phyloP scores from a whole-genome alignment of 345 rosid species.

The Corchorus capsularis region DNA sequence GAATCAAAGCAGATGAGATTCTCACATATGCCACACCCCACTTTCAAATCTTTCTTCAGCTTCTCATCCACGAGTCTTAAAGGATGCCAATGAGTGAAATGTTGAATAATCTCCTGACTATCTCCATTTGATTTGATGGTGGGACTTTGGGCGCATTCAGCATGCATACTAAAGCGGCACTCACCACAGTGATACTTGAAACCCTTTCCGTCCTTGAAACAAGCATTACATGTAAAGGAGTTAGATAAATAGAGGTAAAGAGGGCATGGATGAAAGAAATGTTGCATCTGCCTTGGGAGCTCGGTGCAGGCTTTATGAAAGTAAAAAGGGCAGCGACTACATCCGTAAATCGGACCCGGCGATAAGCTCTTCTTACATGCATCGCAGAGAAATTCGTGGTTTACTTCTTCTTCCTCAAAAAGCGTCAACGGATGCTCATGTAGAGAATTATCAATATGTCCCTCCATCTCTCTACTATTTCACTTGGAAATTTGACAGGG shows the following conservation, averaged over 20 bases:
- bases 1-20: not conserved
- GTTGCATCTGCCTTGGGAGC: not conserved
- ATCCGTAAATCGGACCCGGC: too few species aligned
- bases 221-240: not conserved
- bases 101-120: not conserved
- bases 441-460: too few species aligned
- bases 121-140: not conserved
- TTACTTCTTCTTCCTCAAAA: too few species aligned
- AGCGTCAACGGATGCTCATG: too few species aligned
- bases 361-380: too few species aligned
- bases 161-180: not conserved
- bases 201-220: not conserved
- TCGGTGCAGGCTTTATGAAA: too few species aligned
- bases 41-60: not conserved
- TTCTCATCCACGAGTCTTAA: not conserved
- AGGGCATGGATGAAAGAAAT: slow-evolving; percentile 17
- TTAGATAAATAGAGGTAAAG: not conserved
- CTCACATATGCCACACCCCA: slow-evolving; percentile 11
- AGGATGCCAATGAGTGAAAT: slow-evolving; percentile 19
- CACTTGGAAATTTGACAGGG: too few species aligned
- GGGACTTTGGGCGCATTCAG: too few species aligned
- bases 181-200: not conserved
- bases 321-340: not conserved
- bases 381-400: too few species aligned
- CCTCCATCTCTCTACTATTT: too few species aligned